Conservation (phyloP, 305 asterid genomes). For the Fraxinus velutina region DNA sequence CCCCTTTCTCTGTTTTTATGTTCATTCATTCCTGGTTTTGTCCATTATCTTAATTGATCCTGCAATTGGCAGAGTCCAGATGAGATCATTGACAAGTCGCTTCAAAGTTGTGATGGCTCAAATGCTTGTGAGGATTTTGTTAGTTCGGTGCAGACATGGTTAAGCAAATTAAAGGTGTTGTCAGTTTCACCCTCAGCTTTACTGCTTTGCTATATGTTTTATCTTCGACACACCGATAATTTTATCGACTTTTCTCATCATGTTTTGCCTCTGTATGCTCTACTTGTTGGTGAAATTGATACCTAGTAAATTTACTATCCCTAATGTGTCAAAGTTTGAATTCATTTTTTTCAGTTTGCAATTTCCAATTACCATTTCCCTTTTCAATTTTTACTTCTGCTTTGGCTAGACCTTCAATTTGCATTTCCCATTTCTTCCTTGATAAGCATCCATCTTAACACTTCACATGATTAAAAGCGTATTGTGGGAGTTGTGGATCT, state of each 20-base stretch:
- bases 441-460: neutral
- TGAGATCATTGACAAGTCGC: conserved; percentile 83
- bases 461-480: neutral
- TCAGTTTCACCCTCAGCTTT: conserved; percentile 4
- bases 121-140: conserved; percentile 77
- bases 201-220: conserved; percentile 15
- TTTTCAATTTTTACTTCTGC: neutral
- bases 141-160: conserved; percentile 71
- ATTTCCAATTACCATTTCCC: neutral
- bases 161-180: conserved; percentile 75
- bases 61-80: conserved; percentile 66
- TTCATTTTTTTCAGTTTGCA: neutral
- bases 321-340: neutral
- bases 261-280: neutral
- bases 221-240: neutral
- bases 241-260: neutral
- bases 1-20: neutral
- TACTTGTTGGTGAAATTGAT: neutral
- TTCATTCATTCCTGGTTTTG: neutral
- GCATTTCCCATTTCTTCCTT: neutral
- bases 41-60: conserved; percentile 21
- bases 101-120: conserved; percentile 62
- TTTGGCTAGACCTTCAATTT: neutral
- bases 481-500: neutral
- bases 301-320: neutral